Percentiles rank a stretch among this genome's conserved stretches.
These are phyloP conservation scores for Rhodotorula sp. DNA, from an alignment of 1,284 basidiomycete genomes.

Conservation along the genomic window DNA sequence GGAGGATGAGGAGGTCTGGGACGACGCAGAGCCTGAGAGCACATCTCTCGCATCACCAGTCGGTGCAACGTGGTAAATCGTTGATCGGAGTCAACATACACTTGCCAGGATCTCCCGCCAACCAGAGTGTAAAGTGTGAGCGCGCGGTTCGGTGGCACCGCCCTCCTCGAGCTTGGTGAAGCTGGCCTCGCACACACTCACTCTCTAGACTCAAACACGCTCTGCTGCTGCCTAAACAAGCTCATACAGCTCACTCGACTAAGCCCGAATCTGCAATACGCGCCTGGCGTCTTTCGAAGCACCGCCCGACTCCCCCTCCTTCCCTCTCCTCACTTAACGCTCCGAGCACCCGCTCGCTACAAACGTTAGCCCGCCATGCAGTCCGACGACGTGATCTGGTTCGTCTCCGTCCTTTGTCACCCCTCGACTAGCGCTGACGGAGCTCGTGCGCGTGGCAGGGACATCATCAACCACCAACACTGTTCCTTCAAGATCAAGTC, in stretches of 20 bases:
- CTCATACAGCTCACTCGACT: no score
- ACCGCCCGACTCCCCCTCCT: no score
- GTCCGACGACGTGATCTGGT: conserved; percentile 43
- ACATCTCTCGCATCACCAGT: no score
- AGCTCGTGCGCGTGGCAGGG: conserved; percentile 7
- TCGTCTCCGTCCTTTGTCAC: neutral
- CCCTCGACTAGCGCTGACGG: neutral
- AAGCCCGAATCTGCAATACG: no score
- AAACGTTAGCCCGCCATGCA: conserved; percentile 24
- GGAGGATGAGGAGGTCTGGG: no score
- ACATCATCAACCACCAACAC: conserved; percentile 44
- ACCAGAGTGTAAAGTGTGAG: no score
- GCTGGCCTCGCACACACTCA: neutral
- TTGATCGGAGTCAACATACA: no score
- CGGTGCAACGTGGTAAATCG: no score
- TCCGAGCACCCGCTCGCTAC: neutral
- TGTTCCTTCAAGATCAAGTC: neutral
- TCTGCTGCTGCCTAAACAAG: neutral
- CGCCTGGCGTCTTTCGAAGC: neutral
- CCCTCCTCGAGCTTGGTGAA: neutral
- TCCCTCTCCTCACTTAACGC: neutral
- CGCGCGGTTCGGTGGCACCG: neutral
- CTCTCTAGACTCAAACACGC: neutral
- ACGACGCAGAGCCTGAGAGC: no score
- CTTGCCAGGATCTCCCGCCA: no score